A percentile compares a stretch with the other conserved stretches of the same genome.
These are phyloP conservation scores for Tricholoma terreum DNA, from an alignment of 768 basidiomycete genomes.

Conservation along the genomic window DNA sequence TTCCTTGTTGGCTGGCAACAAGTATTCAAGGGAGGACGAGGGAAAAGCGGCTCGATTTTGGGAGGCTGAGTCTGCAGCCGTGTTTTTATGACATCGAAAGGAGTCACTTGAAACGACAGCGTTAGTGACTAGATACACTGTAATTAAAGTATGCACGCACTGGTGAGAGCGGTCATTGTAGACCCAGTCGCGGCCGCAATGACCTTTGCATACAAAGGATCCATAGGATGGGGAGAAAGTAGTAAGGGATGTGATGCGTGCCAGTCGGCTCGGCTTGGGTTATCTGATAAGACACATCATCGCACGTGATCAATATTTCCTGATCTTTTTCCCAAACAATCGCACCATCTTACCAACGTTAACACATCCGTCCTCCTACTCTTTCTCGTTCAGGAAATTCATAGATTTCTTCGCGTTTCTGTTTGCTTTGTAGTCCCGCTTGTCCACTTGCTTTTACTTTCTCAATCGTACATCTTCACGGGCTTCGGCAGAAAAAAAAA, in stretches of 20 bases:
- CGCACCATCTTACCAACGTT: slow-evolving; percentile 13
- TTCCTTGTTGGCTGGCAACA: slow-evolving; percentile 68
- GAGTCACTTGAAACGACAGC: slow-evolving; percentile 74
- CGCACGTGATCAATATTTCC: background rate
- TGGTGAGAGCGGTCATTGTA: slow-evolving; percentile 78
- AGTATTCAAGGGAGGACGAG: slow-evolving; percentile 48
- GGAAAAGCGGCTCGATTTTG: slow-evolving; percentile 45
- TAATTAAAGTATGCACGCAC: slow-evolving; percentile 37
- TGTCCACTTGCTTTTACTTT: slow-evolving; percentile 4
- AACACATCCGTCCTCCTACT: background rate
- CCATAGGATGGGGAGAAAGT: slow-evolving; percentile 45
- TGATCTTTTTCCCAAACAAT: background rate
- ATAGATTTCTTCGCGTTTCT: slow-evolving; percentile 5
- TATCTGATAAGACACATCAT: slow-evolving; percentile 6
- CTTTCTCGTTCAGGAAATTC: background rate
- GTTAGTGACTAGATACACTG: background rate
- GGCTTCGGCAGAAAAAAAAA: slow-evolving; percentile 18
- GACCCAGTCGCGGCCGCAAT: slow-evolving; percentile 78
- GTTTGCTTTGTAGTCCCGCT: background rate
- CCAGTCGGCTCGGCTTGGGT: slow-evolving; percentile 1
- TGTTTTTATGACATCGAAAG: slow-evolving; percentile 98
- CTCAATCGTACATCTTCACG: slow-evolving; percentile 2
- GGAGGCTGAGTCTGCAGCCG: slow-evolving; percentile 90
- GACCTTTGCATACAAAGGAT: slow-evolving; percentile 75
- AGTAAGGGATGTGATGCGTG: too few species aligned